phyloP scores from a whole-genome alignment of 192 early-diverging fungal genomes.

The Mortierella claussenii region DNA sequence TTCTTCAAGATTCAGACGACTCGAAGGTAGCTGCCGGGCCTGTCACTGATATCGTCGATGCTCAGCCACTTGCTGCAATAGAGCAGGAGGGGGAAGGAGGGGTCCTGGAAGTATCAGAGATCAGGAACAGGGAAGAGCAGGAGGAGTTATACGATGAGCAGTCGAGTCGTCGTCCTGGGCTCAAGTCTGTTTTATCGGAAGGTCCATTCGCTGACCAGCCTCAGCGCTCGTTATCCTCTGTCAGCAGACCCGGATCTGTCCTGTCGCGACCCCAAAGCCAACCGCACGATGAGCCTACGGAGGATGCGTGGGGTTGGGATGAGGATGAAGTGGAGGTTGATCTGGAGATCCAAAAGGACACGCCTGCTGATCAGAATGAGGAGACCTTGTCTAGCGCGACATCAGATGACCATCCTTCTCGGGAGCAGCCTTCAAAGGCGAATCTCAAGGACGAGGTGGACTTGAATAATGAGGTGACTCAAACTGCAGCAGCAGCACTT shows the following conservation, averaged over 20 bases:
- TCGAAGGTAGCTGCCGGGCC: no score
- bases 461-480: neutral
- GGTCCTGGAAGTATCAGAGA: no score
- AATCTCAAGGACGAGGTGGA: neutral
- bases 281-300: neutral
- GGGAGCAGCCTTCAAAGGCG: no score
- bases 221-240: neutral
- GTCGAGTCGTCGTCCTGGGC: no score
- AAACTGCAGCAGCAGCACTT: neutral
- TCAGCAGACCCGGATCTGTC: slow-evolving; percentile 10
- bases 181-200: no score
- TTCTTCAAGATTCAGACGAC: no score
- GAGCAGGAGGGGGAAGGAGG: no score
- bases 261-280: neutral
- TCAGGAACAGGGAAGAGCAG: no score
- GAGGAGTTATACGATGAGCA: no score
- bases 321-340: slow-evolving; percentile 19
- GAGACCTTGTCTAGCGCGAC: neutral
- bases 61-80: no score
- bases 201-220: neutral
- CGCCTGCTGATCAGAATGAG: neutral
- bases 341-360: slow-evolving; percentile 10
- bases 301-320: slow-evolving; percentile 52
- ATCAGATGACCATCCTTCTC: neutral
- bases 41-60: no score